phyloP scores from a whole-genome alignment of 495 filamentous ascomycete species.

The Penicillium nucicola region DNA sequence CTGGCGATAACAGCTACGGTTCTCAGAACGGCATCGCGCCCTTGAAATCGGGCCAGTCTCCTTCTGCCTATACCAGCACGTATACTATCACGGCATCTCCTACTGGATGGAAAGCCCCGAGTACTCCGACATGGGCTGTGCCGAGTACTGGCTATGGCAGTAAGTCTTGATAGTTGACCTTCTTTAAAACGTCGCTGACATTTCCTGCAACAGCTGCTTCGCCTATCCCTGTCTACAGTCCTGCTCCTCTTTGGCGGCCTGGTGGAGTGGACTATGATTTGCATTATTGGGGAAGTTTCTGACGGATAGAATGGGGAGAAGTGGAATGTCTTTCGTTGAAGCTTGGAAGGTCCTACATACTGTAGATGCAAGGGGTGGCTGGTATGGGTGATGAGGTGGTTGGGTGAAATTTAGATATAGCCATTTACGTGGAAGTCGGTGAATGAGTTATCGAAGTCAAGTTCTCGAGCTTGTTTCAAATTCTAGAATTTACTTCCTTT shows the following conservation, averaged over 20 bases:
- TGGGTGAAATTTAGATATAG: no score
- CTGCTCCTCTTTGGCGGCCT: constrained; percentile 23
- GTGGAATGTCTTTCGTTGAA: no score
- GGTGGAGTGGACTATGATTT: constrained; percentile 26
- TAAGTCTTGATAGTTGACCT: no score
- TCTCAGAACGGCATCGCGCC: constrained; percentile 19
- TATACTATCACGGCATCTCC: constrained; percentile 29
- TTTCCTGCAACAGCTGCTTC: constrained; percentile 13
- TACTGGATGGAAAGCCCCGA: constrained; percentile 19
- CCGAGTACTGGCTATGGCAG: constrained; percentile 28
- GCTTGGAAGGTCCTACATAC: no score
- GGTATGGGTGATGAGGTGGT: no score
- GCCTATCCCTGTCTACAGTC: constrained; percentile 25
- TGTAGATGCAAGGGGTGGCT: no score
- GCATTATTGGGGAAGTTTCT: constrained; percentile 28
- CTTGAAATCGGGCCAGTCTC: constrained; percentile 7
- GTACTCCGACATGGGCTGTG: constrained; percentile 22
- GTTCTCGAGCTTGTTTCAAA: no score
- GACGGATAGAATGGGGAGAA: not conserved
- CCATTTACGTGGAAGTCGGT: no score
- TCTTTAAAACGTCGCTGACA: not conserved
- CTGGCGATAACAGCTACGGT: constrained; percentile 33
- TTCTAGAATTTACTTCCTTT: no score
- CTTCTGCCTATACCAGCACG: constrained; percentile 20
- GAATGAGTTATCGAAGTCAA: no score